Conservation (phyloP, 352 stramenopile genomes). For the Phytophthora pluvialis region DNA sequence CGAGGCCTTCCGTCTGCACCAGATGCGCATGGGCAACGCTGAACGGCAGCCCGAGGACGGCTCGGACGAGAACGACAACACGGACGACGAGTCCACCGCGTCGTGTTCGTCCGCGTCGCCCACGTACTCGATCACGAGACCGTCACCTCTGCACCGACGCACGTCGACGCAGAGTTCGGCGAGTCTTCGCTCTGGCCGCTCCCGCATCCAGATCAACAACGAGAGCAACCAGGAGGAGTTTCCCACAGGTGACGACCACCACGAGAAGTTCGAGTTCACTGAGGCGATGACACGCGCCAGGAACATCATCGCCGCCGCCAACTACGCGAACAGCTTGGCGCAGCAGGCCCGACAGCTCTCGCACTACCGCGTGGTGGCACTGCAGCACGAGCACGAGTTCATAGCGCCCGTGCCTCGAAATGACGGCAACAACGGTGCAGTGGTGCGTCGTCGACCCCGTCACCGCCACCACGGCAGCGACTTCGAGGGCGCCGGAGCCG, state of each 20-base stretch:
- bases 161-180: constrained; percentile 19
- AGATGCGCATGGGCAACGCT: constrained; percentile 62
- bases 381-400: constrained; percentile 68
- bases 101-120: constrained; percentile 37
- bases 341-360: constrained; percentile 77
- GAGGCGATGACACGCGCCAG: constrained; percentile 55
- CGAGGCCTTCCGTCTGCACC: constrained; percentile 74
- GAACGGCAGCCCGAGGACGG: constrained; percentile 44
- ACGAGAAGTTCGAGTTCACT: constrained; percentile 45
- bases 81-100: constrained; percentile 34
- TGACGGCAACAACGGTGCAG: constrained; percentile 26
- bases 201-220: constrained; percentile 23
- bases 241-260: neutral
- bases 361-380: constrained; percentile 63
- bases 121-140: constrained; percentile 21
- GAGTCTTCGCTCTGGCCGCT: constrained; percentile 32
- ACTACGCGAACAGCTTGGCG: constrained; percentile 71
- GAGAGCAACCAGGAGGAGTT: constrained; percentile 31
- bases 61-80: constrained; percentile 53
- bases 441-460: constrained; percentile 37
- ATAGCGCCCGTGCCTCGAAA: constrained; percentile 38
- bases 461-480: constrained; percentile 30
- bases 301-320: constrained; percentile 67
- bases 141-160: constrained; percentile 6
- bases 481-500: constrained; percentile 24